Evolutionary conservation across 208 protist species (phyloP).

Genomic region (Leishmania turanica): DNA sequence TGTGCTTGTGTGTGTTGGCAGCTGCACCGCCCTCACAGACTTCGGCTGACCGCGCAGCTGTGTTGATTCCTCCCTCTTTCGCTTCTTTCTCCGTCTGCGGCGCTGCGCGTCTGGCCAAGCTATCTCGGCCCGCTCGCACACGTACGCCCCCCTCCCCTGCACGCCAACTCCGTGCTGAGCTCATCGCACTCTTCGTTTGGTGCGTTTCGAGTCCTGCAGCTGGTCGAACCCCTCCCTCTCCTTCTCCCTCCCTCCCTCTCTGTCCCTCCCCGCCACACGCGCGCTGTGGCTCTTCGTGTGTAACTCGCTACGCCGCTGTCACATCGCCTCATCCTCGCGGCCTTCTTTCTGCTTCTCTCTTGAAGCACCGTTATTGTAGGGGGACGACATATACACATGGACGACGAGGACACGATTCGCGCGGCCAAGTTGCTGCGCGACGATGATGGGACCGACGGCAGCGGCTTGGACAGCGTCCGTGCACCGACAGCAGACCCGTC

Average conservation of each 20-base stretch:
- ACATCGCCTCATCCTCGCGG: background rate
- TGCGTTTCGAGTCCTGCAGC: background rate
- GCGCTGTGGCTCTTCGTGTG: background rate
- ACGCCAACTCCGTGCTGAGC: background rate
- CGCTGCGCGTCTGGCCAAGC: background rate
- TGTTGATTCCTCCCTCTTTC: background rate
- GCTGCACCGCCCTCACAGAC: background rate
- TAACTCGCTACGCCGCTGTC: background rate
- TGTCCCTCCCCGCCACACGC: background rate
- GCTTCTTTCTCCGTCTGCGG: background rate
- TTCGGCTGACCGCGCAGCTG: background rate
- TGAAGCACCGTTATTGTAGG: background rate
- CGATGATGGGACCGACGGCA: conserved; percentile 22
- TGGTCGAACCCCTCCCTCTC: background rate
- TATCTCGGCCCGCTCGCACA: background rate
- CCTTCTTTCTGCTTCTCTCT: conserved; percentile 8
- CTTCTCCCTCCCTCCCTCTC: background rate
- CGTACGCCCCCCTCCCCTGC: background rate
- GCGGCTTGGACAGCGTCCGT: background rate
- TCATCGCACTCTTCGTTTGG: background rate
- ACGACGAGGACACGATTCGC: conserved; percentile 29
- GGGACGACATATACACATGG: conserved; percentile 4
- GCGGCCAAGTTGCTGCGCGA: conserved; percentile 26
- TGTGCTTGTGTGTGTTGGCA: background rate
- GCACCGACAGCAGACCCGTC: conserved; percentile 38